Percentiles rank a stretch among this genome's conserved stretches.
These are phyloP conservation scores for Wilcoxina mikolae DNA, from an alignment of 495 filamentous ascomycete species.

Conservation along the genomic window DNA sequence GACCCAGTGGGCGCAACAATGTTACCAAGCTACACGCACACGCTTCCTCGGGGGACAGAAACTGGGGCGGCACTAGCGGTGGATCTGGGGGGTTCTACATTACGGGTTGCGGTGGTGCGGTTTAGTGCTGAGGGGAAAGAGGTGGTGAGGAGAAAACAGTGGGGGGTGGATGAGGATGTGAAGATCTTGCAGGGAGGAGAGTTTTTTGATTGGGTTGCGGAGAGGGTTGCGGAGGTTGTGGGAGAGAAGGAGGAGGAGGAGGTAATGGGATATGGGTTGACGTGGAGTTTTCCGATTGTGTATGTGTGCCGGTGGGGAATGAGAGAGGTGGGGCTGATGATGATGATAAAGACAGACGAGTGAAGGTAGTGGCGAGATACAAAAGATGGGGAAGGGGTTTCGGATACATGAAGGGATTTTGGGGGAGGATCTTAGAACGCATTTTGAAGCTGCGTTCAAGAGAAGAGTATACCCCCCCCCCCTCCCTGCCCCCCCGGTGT, in stretches of 20 bases:
- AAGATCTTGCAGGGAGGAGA: constrained; percentile 63
- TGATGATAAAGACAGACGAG: neutral
- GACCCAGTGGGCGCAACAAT: neutral
- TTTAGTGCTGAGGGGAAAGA: neutral
- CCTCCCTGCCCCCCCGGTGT: neutral
- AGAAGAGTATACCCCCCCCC: neutral
- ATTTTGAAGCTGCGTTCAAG: neutral
- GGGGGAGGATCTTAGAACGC: neutral
- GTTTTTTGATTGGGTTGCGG: constrained; percentile 66
- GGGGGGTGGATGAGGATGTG: constrained; percentile 50
- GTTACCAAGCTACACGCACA: neutral
- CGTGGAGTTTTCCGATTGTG: constrained; percentile 79
- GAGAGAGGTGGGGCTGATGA: neutral
- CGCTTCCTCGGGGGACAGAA: neutral
- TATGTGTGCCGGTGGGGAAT: constrained; percentile 30
- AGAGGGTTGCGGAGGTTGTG: constrained; percentile 29
- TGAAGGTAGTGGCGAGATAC: neutral
- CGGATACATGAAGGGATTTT: neutral
- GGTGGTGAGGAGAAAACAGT: neutral
- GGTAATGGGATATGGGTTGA: constrained; percentile 56
- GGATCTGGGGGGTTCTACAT: constrained; percentile 4
- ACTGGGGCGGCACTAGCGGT: neutral
- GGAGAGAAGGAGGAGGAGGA: neutral
- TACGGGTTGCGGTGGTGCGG: neutral
- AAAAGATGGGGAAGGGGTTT: constrained; percentile 7